A percentile compares a stretch with the other conserved stretches of the same genome.
These are phyloP conservation scores for Penicillium sumatraense DNA, from an alignment of 2,329 filamentous ascomycete species.

Conservation along the genomic window DNA sequence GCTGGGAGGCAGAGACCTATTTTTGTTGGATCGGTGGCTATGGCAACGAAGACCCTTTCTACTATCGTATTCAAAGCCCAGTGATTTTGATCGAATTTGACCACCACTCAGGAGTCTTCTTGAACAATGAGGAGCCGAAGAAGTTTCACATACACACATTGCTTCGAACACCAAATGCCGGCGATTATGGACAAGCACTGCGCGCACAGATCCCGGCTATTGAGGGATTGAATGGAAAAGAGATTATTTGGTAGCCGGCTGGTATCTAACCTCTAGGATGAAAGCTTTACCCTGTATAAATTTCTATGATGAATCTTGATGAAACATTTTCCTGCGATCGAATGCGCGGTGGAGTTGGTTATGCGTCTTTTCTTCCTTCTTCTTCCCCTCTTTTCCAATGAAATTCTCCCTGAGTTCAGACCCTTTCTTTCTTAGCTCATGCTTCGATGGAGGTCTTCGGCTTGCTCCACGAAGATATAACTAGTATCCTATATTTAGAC, in stretches of 20 bases:
- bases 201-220: constrained; percentile 40
- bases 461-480: constrained; percentile 19
- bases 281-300: constrained; percentile 15
- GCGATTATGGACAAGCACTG: constrained; percentile 71
- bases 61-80: constrained; percentile 77
- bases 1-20: constrained; percentile 71
- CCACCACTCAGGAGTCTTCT: constrained; percentile 77
- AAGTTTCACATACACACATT: constrained; percentile 82
- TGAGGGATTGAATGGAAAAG: constrained; percentile 43
- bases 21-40: constrained; percentile 77
- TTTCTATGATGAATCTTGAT: constrained; percentile 22
- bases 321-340: constrained; percentile 7
- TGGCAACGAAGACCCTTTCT: constrained; percentile 71
- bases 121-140: constrained; percentile 72
- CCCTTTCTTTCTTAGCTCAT: constrained; percentile 10
- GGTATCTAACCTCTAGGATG: background rate
- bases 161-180: constrained; percentile 72
- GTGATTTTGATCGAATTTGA: constrained; percentile 78
- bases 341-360: background rate
- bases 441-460: constrained; percentile 10
- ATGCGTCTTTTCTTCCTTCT: background rate
- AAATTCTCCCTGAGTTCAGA: too few species aligned
- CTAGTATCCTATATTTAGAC: too few species aligned
- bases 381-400: background rate
- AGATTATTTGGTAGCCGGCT: constrained; percentile 37